Conservation (phyloP, 2,329 filamentous ascomycete species). For the Venturia oleaginea region DNA sequence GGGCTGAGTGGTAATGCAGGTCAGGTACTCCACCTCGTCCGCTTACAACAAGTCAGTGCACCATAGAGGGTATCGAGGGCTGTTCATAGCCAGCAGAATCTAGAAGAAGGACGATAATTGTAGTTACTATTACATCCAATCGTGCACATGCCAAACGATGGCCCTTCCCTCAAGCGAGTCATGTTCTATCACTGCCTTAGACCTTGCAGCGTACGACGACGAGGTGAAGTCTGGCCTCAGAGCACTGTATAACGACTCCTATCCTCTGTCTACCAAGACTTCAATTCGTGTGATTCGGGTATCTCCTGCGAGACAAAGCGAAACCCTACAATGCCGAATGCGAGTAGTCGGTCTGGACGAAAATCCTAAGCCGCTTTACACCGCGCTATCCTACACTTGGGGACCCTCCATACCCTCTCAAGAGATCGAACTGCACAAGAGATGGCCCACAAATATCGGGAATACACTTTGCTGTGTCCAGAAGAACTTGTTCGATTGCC, state of each 20-base stretch:
- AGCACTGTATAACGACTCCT: not conserved
- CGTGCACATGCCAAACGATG: too few relatives aligned
- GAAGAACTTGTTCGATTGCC: not conserved
- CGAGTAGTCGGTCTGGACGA: not conserved
- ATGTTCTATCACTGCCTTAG: too few relatives aligned
- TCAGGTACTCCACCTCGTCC: too few relatives aligned
- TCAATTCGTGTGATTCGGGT: not conserved
- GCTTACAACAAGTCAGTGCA: too few relatives aligned
- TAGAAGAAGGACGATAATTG: too few relatives aligned
- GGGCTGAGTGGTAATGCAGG: too few relatives aligned
- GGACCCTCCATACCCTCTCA: not conserved
- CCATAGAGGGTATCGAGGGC: too few relatives aligned
- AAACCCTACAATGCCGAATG: not conserved
- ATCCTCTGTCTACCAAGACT: not conserved
- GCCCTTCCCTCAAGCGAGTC: too few relatives aligned
- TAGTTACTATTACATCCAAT: too few relatives aligned
- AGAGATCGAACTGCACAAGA: not conserved
- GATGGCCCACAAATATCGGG: not conserved
- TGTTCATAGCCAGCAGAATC: too few relatives aligned
- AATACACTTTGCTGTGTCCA: not conserved
- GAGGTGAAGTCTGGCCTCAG: not conserved
- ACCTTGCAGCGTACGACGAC: not conserved
- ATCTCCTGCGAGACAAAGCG: not conserved
- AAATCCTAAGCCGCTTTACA: not conserved
- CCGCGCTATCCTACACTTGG: not conserved